Percentiles rank a stretch among this genome's conserved stretches.
Conservation (phyloP, 169 alveolate genomes). For the Plasmodium sp. region DNA sequence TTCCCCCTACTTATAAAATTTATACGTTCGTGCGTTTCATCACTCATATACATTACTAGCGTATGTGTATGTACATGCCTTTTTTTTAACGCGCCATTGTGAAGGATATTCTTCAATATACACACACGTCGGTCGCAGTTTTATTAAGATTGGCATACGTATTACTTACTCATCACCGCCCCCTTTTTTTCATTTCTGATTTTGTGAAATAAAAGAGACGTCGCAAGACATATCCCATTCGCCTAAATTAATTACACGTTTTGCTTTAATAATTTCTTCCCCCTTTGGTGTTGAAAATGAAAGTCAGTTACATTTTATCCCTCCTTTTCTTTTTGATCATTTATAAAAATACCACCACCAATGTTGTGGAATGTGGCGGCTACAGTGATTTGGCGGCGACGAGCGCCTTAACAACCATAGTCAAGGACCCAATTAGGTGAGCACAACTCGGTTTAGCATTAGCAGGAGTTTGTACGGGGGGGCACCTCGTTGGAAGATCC, state of each 20-base stretch:
- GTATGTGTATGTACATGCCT: background rate
- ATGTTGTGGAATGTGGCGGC: conserved; percentile 25
- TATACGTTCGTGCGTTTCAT: background rate
- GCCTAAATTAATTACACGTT: background rate
- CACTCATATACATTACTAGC: background rate
- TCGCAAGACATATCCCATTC: background rate
- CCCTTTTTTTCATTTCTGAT: background rate
- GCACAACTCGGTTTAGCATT: background rate
- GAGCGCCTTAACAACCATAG: conserved; percentile 21
- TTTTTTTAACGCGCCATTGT: background rate
- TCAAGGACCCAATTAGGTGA: conserved; percentile 37
- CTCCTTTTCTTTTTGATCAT: conserved; percentile 9
- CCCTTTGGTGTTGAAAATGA: conserved; percentile 25
- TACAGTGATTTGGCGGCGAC: conserved; percentile 69
- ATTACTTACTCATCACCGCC: background rate
- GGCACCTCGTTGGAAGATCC: background rate
- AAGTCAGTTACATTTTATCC: conserved; percentile 2
- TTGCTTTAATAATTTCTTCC: background rate
- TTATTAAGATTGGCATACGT: background rate
- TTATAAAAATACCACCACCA: conserved; percentile 17
- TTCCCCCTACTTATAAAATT: background rate
- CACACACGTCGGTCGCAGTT: background rate
- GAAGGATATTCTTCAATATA: background rate
- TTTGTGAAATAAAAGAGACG: background rate
- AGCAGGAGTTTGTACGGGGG: background rate